phyloP scores from a whole-genome alignment of 169 alveolate genomes.

The Neospora caninum region DNA sequence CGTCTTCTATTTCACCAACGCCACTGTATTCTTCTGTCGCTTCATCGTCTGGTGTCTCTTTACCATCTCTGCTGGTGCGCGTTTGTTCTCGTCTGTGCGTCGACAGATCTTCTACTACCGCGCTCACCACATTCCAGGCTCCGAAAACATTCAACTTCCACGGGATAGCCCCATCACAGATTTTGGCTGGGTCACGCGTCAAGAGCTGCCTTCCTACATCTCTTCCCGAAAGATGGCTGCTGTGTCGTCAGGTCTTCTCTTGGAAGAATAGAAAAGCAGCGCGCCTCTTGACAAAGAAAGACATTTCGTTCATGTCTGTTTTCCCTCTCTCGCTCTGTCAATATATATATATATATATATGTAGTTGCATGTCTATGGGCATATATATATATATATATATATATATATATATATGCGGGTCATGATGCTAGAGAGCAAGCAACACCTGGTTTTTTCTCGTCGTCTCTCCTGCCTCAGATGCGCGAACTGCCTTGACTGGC shows the following conservation, averaged over 20 bases:
- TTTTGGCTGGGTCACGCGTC: slow-evolving; percentile 67
- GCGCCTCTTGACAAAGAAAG: neutral
- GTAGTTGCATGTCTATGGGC: neutral
- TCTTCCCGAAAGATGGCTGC: neutral
- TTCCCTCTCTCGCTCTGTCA: neutral
- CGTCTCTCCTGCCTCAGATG: no score
- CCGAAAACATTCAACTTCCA: slow-evolving; percentile 49
- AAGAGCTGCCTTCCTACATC: slow-evolving; percentile 33
- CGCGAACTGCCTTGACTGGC: no score
- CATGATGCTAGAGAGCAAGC: no score
- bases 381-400: neutral
- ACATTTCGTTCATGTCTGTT: neutral
- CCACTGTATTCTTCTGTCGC: neutral
- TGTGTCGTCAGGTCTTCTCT: neutral
- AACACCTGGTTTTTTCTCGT: no score
- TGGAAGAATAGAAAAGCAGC: neutral
- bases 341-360: neutral
- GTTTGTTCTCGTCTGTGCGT: neutral
- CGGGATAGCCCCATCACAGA: slow-evolving; percentile 56
- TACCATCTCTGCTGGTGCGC: no score
- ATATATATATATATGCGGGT: neutral
- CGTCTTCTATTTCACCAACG: neutral
- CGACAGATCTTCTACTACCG: slow-evolving; percentile 69
- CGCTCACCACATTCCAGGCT: slow-evolving; percentile 66
- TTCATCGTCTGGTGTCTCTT: neutral